Evolutionary conservation across 257 asterid genomes (phyloP), one percentile per base, ranked within the genome.

Genomic region (Schizonepeta tenuifolia): DNA sequence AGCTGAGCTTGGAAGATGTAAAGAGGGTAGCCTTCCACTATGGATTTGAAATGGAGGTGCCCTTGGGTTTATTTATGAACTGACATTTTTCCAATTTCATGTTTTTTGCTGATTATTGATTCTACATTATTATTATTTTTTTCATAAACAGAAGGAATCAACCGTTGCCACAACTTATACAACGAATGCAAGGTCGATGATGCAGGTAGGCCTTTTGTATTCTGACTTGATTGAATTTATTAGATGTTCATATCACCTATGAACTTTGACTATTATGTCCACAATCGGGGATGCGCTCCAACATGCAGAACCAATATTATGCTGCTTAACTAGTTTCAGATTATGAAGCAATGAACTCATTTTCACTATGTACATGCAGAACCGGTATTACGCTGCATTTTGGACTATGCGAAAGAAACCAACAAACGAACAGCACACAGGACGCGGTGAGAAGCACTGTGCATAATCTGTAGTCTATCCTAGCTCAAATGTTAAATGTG

Each of bases 1-100:
- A 94, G 83, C 84, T 94, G 63, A 91, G 97, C 83, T 89, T 94
- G 86, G 98, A 94, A 88, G 98, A 94, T 73, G 97, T 94, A 73
- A 91, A 94, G 83, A 82, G 62, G 80, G 93, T 89, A 69, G 93
- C 98, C 36, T 77, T 75, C 81, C 96, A 86, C 74, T 92, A 75
- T 76, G 99, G 98, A 72, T 94, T 94, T 81, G 84, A 83, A 77
- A 77, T 89, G 41, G 93, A 88, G 98, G 99, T 94, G 80, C 67
- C 14, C 69, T 60, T 40, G 10, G 40, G 49, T 72, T 43, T 33
- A 36, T 14, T 73, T 59, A 28, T 40, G n/a, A 49, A 44, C 21
- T 59, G 22, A 51, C 58, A 12, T 49, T 71, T 26, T 58, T 14
- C 40, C 5, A 26, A 12, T 31, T 65, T 73, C 61, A 58, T 31